phyloP scores from a whole-genome alignment of 805 yeast species.

The Zygotorulaspora danielsina region DNA sequence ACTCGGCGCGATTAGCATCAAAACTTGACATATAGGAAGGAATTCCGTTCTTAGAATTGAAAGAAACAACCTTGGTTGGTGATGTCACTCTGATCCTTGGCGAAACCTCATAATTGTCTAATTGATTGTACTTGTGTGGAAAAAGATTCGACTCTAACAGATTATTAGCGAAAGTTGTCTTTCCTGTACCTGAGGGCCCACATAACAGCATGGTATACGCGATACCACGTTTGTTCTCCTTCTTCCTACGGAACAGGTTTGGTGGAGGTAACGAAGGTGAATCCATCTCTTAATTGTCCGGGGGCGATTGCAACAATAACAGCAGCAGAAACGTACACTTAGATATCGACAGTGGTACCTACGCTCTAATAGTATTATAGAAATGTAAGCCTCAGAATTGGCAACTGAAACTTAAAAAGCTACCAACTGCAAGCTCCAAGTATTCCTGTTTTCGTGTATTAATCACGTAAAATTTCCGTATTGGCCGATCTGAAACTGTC shows the following conservation, averaged over 20 bases:
- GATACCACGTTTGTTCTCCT: conserved; percentile 68
- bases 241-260: conserved; percentile 44
- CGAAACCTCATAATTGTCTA: conserved; percentile 22
- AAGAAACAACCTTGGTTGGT: conserved; percentile 44
- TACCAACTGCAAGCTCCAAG: not conserved
- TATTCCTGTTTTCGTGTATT: not conserved
- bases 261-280: conserved; percentile 20
- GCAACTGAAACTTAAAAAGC: not conserved
- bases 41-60: conserved; percentile 58
- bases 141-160: conserved; percentile 58
- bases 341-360: too few species aligned
- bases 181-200: conserved; percentile 74
- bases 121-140: conserved; percentile 52
- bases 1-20: conserved; percentile 54
- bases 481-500: not conserved
- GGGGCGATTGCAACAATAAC: too few species aligned
- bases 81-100: conserved; percentile 26
- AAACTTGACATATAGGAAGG: conserved; percentile 55
- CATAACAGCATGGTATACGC: conserved; percentile 69
- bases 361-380: too few species aligned
- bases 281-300: too few species aligned
- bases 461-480: conserved; percentile 1
- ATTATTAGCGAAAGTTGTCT: conserved; percentile 69
- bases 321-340: too few species aligned
- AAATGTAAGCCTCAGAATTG: too few species aligned